A percentile compares a stretch with the other conserved stretches of the same genome.
phyloP scores from a whole-genome alignment of 148 eudicot genomes.

The Beta vulgaris region DNA sequence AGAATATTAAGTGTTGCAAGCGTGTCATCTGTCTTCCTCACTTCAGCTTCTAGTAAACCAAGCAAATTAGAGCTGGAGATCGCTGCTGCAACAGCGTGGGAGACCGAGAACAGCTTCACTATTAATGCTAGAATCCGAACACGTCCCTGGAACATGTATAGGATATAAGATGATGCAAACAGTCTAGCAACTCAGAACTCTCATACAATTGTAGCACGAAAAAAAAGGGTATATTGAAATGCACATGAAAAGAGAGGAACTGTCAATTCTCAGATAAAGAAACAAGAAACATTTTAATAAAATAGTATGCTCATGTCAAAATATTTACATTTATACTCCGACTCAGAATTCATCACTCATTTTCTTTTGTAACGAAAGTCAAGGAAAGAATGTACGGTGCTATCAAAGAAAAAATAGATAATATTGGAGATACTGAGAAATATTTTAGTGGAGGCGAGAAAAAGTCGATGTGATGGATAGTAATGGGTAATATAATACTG shows the following conservation, averaged over 20 bases:
- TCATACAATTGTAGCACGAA: background rate
- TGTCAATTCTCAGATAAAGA: background rate
- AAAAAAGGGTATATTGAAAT: background rate
- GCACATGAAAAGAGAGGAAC: background rate
- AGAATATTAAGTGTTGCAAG: conserved; percentile 67
- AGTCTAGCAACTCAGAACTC: background rate
- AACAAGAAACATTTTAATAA: background rate
- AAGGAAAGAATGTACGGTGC: too few species aligned
- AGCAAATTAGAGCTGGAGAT: conserved; percentile 68
- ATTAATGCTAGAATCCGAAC: conserved; percentile 77
- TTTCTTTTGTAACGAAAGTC: too few species aligned
- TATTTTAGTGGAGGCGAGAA: too few species aligned
- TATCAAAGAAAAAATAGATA: too few species aligned
- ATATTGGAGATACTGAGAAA: too few species aligned
- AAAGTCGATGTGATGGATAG: too few species aligned
- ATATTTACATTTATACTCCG: too few species aligned
- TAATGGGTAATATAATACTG: too few species aligned
- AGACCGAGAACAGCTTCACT: conserved; percentile 87
- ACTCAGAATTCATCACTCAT: too few species aligned
- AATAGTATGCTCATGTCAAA: too few species aligned
- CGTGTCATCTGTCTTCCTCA: conserved; percentile 57
- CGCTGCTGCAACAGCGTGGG: conserved; percentile 66
- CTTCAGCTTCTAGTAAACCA: conserved; percentile 63
- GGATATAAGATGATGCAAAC: background rate
- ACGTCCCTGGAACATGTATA: conserved; percentile 60